Base-by-base conservation (phyloP, 129 eudicot species). In the Chrysanthemum lavandulifolium region DNA sequence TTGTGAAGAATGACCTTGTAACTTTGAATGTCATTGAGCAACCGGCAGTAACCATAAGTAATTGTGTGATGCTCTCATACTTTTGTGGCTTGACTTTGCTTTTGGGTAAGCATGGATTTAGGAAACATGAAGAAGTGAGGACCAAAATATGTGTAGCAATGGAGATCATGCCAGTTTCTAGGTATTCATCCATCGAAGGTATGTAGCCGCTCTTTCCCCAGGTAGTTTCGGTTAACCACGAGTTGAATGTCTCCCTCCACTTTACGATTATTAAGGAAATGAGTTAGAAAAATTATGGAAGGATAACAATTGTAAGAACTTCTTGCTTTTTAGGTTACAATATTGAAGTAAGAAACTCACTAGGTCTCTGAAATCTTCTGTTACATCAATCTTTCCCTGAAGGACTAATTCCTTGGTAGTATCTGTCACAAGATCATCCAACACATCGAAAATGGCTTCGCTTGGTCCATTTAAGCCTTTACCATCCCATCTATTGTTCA, bases 21-120 rank as follows among this genome's bases (percentile, higher is more conserved):
- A 76, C 90, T 86, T 71, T 84, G 90, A 21, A 78, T 84, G 76
- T 89, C 96, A 40, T 89, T 89, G 55, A 81, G 75, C 69, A 89
- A 68, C 7, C 96, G 13, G 92, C 1, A 10, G 76, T 23, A 27
- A 73, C 56, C 96, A 84, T 89, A 23, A 89, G 86, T 65, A 81
- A 72, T 43, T 71, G 82, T 43, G 96, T 86, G 25, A 89, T 84
- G 65, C 31, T 65, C 36, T 72, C 84, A 11, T 84, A 80, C 50
- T 67, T 68, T 67, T 52, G n/a, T 19, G 82, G 77, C 51, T 80
- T 67, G 77, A 83, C 55, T 33, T 69, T 71, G 31, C 65, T 61
- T 50, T 23, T 31, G 10, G 85, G 65, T 18, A 65, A 10, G 43
- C 67, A 69, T 79, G 82, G 77, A 52, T 21, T 67, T 31, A 82